Evolutionary conservation across 2,329 filamentous ascomycete genomes (phyloP), one percentile per base, ranked within the genome.

Genomic region (Zymoseptoria brevis): DNA sequence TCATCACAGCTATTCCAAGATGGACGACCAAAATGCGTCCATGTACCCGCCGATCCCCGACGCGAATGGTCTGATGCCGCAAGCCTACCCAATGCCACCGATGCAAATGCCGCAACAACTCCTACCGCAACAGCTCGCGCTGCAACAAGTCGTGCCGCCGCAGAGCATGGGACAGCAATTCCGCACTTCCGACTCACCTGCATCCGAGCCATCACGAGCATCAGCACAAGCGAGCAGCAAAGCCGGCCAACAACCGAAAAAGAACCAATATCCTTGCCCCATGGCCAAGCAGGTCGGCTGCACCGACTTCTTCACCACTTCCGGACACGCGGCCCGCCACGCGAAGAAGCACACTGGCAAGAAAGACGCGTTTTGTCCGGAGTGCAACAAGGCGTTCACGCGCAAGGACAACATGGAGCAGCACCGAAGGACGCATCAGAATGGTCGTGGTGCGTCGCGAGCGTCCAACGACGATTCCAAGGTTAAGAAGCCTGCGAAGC

Each of bases 391-490:
- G 76, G 88, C 87, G 69, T 92, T 92, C 67, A 90, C 87, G 9
- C 86, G 88, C 64, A 86, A 87, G 67, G 88, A 92, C 79, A 92
- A 92, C 78, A 92, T 92, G 88, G 90, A 90, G 79, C 88, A 91
- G 75, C 88, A 92, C 69, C 81, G 89, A 29, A 83, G 89, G 68
- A 91, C 88, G 0, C 88, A 92, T 72, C 87, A 83, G 63, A 79
- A 75, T 61, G 78, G 77, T 4, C 77, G 78, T 56, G 76, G 74
- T 53, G 70, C 74, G 8, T 68, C 70, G 41, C 70, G 72, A 21
- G 74, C 75, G 55, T 63, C 68, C n/a, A 74, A 69, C 54, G 76
- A 78, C 55, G 75, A 77, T 56, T 71, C 74, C 62, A 76, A 76
- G 61, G 71, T 74, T 56, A 77, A 77, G 67, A 79, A 78, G 67